Evolutionary conservation across 805 yeast genomes (phyloP), one percentile per base, ranked within the genome.

Genomic region (Barnettozyma botsteinii): DNA sequence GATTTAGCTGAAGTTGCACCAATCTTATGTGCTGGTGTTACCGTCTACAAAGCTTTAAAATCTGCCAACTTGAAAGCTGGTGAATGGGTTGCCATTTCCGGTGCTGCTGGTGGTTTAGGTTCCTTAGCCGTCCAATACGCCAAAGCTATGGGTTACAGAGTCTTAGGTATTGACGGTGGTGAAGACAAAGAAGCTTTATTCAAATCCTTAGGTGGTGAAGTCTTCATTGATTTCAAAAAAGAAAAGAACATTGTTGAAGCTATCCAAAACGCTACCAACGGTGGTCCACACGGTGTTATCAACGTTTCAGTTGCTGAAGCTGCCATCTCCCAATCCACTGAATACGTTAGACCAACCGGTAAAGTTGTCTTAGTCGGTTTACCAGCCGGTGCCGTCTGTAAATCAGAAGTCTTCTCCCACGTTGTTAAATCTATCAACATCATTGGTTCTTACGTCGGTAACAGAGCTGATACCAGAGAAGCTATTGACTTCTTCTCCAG

Each of bases 51-150:
- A 66, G 83, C 82, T 18, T 67, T 79, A 56, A 78, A 78, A 66
- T 69, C 78, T 38, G 81, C 84, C 38, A 21, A 67, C 49, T 60
- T 74, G 48, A 50, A 52, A 43, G 71, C 88, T 30, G 89, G 91
- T 57, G 77, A 82, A 60, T 82, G 83, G 81, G 84, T 81, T 49
- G 77, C 78, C 48, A 69, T 82, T 47, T 77, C 86, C 39, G 89
- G 91, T 69, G 88, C 87, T 48, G 85, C 79, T 60, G 89, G 89
- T 62, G 89, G 91, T 59, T 72, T 82, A 62, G 91, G 89, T 60
- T 73, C 86, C 35, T 67, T 82, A 50, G 88, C 87, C 42, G 69
- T 82, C 53, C 89, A 82, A 67, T 83, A 79, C 66, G 88, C 85
- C 48, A 72, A 66, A 54, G 87, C 86, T 46, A 77, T 81, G 85